These are phyloP conservation scores for Arthrobotrys entomopaga DNA, from an alignment of 2,329 filamentous ascomycete species.

Conservation along the genomic window DNA sequence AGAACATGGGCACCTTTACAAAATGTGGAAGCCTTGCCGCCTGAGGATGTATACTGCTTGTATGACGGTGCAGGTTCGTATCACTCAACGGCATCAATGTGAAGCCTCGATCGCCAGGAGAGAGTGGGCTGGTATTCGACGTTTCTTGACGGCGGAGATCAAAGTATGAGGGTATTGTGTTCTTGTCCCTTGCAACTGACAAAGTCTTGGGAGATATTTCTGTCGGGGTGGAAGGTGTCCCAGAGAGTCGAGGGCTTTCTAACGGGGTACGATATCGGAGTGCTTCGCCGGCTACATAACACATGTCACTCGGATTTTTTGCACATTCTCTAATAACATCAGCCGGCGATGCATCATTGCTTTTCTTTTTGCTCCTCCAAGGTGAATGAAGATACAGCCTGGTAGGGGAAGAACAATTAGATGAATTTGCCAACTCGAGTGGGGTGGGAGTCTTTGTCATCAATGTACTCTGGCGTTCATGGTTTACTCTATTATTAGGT, in stretches of 20 bases:
- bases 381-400: constrained; percentile 8
- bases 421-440: constrained; percentile 12
- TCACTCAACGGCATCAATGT: constrained; percentile 51
- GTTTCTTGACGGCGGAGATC: constrained; percentile 45
- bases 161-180: constrained; percentile 40
- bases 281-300: constrained; percentile 44
- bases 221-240: constrained; percentile 26
- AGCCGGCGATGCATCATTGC: constrained; percentile 6
- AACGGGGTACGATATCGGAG: constrained; percentile 43
- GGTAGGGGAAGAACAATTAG: constrained; percentile 14
- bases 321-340: not conserved
- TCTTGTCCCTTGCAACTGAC: constrained; percentile 19
- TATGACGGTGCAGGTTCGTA: constrained; percentile 10
- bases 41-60: constrained; percentile 4
- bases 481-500: constrained; percentile 26
- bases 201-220: constrained; percentile 33
- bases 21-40: constrained; percentile 37
- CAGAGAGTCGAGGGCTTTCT: constrained; percentile 31
- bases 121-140: constrained; percentile 28
- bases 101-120: constrained; percentile 29
- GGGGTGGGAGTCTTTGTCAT: constrained; percentile 23
- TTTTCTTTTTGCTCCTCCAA: constrained; percentile 35
- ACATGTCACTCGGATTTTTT: constrained; percentile 6
- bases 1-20: constrained; percentile 46
- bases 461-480: constrained; percentile 3